These are phyloP conservation scores for Litchi chinensis DNA, from an alignment of 345 rosid species.

Conservation along the genomic window DNA sequence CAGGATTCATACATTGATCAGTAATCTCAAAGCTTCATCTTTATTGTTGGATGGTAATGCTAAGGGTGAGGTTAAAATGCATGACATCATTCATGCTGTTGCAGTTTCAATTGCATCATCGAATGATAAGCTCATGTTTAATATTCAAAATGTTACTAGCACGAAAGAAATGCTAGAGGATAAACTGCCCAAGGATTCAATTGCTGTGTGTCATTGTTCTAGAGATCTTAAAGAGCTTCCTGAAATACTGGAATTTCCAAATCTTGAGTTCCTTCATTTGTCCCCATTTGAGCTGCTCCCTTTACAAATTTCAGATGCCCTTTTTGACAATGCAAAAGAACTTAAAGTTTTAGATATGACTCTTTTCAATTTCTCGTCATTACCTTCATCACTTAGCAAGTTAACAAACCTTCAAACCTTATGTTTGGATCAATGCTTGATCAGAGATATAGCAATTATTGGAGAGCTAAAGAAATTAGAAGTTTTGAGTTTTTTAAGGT, in stretches of 20 bases:
- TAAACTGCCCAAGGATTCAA: neutral
- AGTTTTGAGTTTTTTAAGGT: neutral
- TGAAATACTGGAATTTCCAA: conserved; percentile 5
- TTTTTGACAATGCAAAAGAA: conserved; percentile 21
- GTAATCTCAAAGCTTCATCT: conserved; percentile 22
- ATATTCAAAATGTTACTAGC: neutral
- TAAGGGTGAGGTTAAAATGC: conserved; percentile 19
- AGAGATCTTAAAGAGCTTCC: conserved; percentile 22
- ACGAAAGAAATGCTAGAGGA: neutral
- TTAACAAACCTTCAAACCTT: conserved; percentile 21
- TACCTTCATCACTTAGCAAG: conserved; percentile 20
- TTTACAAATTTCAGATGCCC: neutral
- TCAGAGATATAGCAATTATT: neutral
- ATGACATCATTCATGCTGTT: conserved; percentile 23
- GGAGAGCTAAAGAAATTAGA: conserved; percentile 11
- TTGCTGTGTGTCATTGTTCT: neutral
- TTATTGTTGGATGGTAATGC: conserved; percentile 15
- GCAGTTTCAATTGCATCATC: conserved; percentile 24
- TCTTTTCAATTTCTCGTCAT: neutral
- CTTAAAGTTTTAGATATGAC: conserved; percentile 30
- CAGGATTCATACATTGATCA: neutral
- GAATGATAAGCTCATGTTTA: neutral
- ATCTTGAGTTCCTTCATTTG: conserved; percentile 12
- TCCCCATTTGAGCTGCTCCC: neutral
- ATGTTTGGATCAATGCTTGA: neutral